Conservation (phyloP, 192 early-diverging fungal genomes). For the Funneliformis mosseae region DNA sequence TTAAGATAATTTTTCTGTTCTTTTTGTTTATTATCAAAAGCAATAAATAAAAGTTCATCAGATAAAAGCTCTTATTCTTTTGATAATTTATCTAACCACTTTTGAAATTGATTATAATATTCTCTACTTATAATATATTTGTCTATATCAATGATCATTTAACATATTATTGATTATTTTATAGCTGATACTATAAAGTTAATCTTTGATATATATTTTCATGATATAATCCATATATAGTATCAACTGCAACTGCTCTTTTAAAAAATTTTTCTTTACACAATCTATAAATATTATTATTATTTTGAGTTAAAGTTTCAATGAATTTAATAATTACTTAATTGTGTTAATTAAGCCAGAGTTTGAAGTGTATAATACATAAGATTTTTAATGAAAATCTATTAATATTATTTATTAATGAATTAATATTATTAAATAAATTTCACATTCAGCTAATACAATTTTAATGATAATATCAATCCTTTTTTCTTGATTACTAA, state of each 20-base stretch:
- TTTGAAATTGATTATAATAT: background rate
- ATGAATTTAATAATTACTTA: slow-evolving; percentile 10
- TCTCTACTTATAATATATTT: slow-evolving; percentile 2
- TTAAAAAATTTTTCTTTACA: slow-evolving; percentile 4
- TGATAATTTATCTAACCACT: background rate
- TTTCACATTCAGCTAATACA: background rate
- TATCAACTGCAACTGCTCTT: background rate
- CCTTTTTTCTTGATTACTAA: background rate
- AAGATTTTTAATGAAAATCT: background rate
- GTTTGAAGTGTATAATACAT: background rate
- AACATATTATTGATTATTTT: background rate
- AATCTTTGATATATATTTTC: slow-evolving; percentile 2
- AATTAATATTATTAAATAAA: slow-evolving; percentile 12
- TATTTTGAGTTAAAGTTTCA: background rate
- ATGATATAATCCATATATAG: background rate
- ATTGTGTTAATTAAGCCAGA: background rate
- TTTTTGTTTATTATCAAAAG: slow-evolving; percentile 23
- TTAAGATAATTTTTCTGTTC: slow-evolving; percentile 5
- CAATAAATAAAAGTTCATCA: background rate
- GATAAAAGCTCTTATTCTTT: background rate
- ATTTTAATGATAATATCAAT: background rate
- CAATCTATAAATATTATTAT: background rate
- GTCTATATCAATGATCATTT: background rate
- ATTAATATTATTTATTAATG: background rate
- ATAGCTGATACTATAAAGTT: slow-evolving; percentile 13